phyloP scores from a whole-genome alignment of 2,329 filamentous ascomycete genomes.

The Emydomyces testavorans region DNA sequence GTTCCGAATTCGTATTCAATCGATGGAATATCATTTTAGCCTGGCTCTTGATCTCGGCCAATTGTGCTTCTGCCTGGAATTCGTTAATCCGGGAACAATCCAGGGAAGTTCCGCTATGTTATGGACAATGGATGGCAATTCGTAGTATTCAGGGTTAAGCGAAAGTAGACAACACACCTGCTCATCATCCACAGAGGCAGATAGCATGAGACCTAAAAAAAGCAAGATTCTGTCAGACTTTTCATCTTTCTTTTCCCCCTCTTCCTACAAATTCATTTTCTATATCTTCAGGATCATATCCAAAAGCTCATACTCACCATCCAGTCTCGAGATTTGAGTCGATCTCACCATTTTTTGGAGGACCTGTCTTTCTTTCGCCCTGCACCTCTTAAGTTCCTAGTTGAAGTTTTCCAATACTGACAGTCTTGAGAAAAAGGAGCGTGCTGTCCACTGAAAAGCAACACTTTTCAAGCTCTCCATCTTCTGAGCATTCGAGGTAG shows the following conservation, averaged over 20 bases:
- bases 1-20: conserved; percentile 76
- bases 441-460: background rate
- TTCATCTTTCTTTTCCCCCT: background rate
- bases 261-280: background rate
- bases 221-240: conserved; percentile 1
- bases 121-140: background rate
- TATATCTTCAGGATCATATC: background rate
- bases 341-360: conserved; percentile 63
- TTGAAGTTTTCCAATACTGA: background rate
- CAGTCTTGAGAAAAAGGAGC: background rate
- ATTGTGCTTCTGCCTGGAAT: conserved; percentile 54
- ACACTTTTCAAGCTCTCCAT: background rate
- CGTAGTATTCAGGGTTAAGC: background rate
- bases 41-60: conserved; percentile 80
- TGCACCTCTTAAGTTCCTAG: background rate
- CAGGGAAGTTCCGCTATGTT: background rate
- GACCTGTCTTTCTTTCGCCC: background rate
- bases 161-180: conserved; percentile 41
- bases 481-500: background rate
- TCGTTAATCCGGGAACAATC: background rate
- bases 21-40: conserved; percentile 82
- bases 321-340: conserved; percentile 86
- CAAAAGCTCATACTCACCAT: conserved; percentile 48
- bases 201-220: conserved; percentile 72
- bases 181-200: conserved; percentile 87